Evolutionary conservation across 2,329 filamentous ascomycete species (phyloP).

Genomic region (Xylaria digitata): DNA sequence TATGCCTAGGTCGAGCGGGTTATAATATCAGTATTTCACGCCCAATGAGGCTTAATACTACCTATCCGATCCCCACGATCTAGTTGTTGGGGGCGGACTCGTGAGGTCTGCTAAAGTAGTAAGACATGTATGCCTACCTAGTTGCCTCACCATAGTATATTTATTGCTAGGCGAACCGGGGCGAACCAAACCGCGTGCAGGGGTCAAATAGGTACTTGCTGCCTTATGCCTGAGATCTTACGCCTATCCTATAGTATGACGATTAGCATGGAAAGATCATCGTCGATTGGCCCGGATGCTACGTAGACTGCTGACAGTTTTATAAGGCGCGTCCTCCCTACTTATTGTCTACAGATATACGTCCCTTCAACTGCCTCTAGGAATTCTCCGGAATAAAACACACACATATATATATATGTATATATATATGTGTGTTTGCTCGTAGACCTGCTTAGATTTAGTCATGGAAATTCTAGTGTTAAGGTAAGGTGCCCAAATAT

Average conservation of each 20-base stretch:
- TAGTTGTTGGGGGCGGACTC: neutral
- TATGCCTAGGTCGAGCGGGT: neutral
- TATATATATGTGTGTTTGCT: neutral
- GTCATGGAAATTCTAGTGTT: neutral
- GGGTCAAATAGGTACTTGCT: neutral
- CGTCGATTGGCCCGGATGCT: neutral
- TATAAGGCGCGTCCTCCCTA: neutral
- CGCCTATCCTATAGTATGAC: conserved; percentile 3
- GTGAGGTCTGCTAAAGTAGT: neutral
- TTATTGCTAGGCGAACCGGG: neutral
- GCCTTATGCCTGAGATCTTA: neutral
- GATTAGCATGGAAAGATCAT: neutral
- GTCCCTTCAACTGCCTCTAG: neutral
- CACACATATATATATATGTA: neutral
- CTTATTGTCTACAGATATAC: neutral
- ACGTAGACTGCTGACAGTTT: neutral
- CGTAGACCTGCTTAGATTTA: neutral
- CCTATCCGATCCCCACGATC: neutral
- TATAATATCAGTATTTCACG: neutral
- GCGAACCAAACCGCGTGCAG: conserved; percentile 10
- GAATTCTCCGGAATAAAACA: neutral
- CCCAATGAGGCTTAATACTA: neutral
- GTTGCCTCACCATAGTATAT: conserved; percentile 4
- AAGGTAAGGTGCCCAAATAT: neutral
- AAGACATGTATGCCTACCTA: neutral